Percentiles rank a stretch among this genome's conserved stretches.
These are phyloP conservation scores for Colletotrichum plurivorum DNA, from an alignment of 2,329 filamentous ascomycete genomes.

Conservation along the genomic window DNA sequence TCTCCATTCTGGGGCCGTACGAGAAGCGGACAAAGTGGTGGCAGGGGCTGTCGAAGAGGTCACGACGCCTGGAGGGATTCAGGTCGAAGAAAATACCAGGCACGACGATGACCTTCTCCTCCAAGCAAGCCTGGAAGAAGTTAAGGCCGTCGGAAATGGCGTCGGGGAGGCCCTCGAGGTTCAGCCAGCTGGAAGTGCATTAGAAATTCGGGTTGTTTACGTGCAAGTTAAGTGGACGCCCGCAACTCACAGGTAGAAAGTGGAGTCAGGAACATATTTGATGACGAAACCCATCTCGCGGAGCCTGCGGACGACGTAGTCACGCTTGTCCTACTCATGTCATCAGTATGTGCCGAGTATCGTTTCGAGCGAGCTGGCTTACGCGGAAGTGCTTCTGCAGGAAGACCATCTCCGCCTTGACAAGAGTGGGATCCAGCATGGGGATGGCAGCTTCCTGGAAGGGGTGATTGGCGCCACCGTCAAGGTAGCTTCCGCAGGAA, in stretches of 20 bases:
- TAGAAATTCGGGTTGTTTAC: slow-evolving; percentile 1
- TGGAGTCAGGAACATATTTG: slow-evolving; percentile 87
- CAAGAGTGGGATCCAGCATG: slow-evolving; percentile 90
- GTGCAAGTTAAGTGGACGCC: no score
- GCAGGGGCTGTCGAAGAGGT: slow-evolving; percentile 94
- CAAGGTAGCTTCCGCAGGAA: slow-evolving; percentile 92
- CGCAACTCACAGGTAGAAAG: slow-evolving; percentile 85
- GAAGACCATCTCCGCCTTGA: slow-evolving; percentile 88
- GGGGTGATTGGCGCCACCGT: slow-evolving; percentile 93
- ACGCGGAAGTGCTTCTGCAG: slow-evolving; percentile 88
- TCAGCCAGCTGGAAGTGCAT: slow-evolving; percentile 61
- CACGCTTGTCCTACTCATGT: slow-evolving; percentile 79
- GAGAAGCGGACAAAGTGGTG: slow-evolving; percentile 91
- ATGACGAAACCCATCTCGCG: slow-evolving; percentile 89
- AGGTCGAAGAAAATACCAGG: slow-evolving; percentile 98
- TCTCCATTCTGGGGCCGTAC: slow-evolving; percentile 87
- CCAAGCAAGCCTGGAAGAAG: slow-evolving; percentile 95
- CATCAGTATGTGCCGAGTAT: slow-evolving; percentile 40
- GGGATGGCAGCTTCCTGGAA: slow-evolving; percentile 94
- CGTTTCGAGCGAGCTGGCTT: slow-evolving; percentile 43
- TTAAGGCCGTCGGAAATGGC: slow-evolving; percentile 93
- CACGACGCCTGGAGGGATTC: slow-evolving; percentile 89
- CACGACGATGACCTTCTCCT: slow-evolving; percentile 96
- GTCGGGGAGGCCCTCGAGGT: slow-evolving; percentile 78
- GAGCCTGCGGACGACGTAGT: slow-evolving; percentile 87